Evolutionary conservation across 2,329 filamentous ascomycete species (phyloP).

Genomic region (Coniosporium tulheliwenetii): DNA sequence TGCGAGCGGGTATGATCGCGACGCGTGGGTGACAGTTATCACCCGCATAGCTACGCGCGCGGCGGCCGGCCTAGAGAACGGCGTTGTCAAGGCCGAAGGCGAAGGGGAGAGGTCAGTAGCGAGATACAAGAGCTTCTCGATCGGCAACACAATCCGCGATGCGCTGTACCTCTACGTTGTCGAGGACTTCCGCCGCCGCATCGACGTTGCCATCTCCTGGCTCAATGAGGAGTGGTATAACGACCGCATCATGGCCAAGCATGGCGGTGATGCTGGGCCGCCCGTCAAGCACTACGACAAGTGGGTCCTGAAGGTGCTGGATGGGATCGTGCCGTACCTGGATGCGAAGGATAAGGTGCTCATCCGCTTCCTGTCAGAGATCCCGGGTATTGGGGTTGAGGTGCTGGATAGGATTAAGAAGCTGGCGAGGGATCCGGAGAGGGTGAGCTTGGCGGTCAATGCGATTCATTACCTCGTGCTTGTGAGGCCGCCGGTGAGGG

Average conservation of each 20-base stretch:
- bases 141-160: slow-evolving; percentile 61
- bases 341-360: slow-evolving; percentile 80
- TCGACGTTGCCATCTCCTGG: slow-evolving; percentile 86
- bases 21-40: slow-evolving; percentile 83
- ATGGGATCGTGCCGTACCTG: slow-evolving; percentile 81
- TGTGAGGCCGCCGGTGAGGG: slow-evolving; percentile 42
- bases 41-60: slow-evolving; percentile 72
- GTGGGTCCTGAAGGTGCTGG: slow-evolving; percentile 67
- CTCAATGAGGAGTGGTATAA: slow-evolving; percentile 98
- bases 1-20: slow-evolving; percentile 67
- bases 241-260: slow-evolving; percentile 45
- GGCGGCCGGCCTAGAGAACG: slow-evolving; percentile 51
- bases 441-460: slow-evolving; percentile 42
- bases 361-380: slow-evolving; percentile 80
- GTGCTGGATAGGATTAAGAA: slow-evolving; percentile 58
- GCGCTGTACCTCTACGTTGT: slow-evolving; percentile 72
- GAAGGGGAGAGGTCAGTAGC: slow-evolving; percentile 15
- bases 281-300: slow-evolving; percentile 51
- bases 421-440: slow-evolving; percentile 47
- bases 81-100: slow-evolving; percentile 41
- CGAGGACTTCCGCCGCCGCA: slow-evolving; percentile 78
- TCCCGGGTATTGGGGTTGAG: slow-evolving; percentile 59
- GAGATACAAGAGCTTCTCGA: slow-evolving; percentile 21
- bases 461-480: slow-evolving; percentile 43
- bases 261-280: slow-evolving; percentile 29